These are phyloP conservation scores for Heliamphora pulchella DNA, from an alignment of 179 eudicot genomes.

Conservation along the genomic window DNA sequence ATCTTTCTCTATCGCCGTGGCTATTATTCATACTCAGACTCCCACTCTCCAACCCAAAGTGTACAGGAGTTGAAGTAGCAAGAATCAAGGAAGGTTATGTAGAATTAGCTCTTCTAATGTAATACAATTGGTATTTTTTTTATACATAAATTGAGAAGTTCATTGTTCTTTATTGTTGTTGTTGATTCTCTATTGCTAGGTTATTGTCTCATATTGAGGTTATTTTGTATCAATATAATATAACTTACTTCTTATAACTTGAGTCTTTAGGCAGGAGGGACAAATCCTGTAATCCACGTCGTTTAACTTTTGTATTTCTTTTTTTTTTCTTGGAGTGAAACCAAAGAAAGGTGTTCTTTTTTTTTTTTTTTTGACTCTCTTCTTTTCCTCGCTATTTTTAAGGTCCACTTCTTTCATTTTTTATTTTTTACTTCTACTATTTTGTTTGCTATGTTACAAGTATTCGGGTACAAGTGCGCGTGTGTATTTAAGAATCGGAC, in stretches of 20 bases:
- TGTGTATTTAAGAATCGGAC: too few species aligned
- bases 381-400: too few species aligned
- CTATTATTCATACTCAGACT: conserved; percentile 59
- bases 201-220: conserved; percentile 3
- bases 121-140: background rate
- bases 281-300: conserved; percentile 5
- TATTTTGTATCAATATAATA: background rate
- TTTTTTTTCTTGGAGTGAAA: background rate
- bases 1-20: conserved; percentile 74
- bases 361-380: too few species aligned
- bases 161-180: background rate
- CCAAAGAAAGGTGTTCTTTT: too few species aligned
- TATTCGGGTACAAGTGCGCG: too few species aligned
- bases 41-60: conserved; percentile 40
- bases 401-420: too few species aligned
- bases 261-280: conserved; percentile 9
- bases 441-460: too few species aligned
- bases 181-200: background rate
- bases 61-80: conserved; percentile 27
- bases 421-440: too few species aligned
- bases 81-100: background rate
- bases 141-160: conserved; percentile 3
- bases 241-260: background rate
- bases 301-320: background rate
- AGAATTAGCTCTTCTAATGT: background rate